Percentiles rank a stretch among this genome's conserved stretches.
Evolutionary conservation across 1,284 basidiomycete genomes (phyloP).

Genomic region (Marasmius oreades): DNA sequence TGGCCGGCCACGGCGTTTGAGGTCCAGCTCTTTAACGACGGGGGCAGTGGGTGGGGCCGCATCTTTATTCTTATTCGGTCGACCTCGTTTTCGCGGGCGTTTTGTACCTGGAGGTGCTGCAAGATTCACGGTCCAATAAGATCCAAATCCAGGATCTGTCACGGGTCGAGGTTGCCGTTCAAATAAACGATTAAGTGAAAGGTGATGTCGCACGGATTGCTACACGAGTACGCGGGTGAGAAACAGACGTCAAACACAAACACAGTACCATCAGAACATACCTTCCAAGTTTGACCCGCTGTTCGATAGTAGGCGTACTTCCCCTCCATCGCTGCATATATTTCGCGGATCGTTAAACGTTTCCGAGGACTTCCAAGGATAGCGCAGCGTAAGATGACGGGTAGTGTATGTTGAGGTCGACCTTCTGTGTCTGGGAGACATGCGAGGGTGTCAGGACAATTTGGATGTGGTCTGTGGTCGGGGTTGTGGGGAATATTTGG

Average conservation of each 20-base stretch:
- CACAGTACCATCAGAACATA: constrained; percentile 25
- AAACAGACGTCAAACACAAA: too few relatives aligned
- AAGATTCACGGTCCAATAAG: constrained; percentile 82
- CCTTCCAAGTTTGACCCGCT: constrained; percentile 80
- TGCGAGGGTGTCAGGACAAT: constrained; percentile 70
- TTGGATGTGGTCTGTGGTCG: constrained; percentile 59
- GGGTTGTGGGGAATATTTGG: constrained; percentile 21
- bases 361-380: constrained; percentile 72
- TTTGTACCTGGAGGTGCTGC: constrained; percentile 77
- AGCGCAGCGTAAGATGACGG: constrained; percentile 75
- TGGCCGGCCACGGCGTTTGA: constrained; percentile 46
- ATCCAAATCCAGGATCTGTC: constrained; percentile 78
- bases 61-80: constrained; percentile 45
- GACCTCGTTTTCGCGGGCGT: constrained; percentile 74
- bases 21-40: neutral
- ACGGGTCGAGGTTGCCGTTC: constrained; percentile 75
- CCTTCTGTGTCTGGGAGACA: constrained; percentile 75
- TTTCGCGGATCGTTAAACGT: constrained; percentile 76
- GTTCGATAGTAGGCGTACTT: constrained; percentile 77
- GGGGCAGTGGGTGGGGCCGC: constrained; percentile 20
- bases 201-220: constrained; percentile 82
- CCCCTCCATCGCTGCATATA: constrained; percentile 78
- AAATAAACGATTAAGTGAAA: constrained; percentile 75
- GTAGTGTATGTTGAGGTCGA: constrained; percentile 75
- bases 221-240: too few relatives aligned